phyloP scores from a whole-genome alignment of 2,329 filamentous ascomycete genomes.

The Colletotrichum lentis region DNA sequence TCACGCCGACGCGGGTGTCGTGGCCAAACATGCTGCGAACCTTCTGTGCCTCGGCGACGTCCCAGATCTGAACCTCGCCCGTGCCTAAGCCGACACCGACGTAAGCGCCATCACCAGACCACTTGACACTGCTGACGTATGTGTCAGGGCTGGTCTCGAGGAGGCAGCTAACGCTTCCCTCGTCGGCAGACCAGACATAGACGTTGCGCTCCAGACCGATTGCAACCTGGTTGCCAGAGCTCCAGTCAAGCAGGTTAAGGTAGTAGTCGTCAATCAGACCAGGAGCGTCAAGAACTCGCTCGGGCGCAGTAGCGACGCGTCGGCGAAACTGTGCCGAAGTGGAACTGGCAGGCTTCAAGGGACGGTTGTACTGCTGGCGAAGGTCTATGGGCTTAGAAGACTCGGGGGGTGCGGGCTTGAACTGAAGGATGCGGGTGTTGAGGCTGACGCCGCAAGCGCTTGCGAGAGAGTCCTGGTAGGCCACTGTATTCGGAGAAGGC shows the following conservation, averaged over 20 bases:
- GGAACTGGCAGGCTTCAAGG: conserved; percentile 79
- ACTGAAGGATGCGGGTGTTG: conserved; percentile 94
- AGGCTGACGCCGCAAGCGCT: conserved; percentile 91
- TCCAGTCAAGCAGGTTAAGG: conserved; percentile 98
- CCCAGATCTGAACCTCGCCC: conserved; percentile 99
- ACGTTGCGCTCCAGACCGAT: conserved; percentile 97
- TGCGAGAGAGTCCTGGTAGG: conserved; percentile 91
- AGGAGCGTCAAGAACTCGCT: conserved; percentile 94
- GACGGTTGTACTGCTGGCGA: conserved; percentile 96
- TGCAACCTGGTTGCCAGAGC: conserved; percentile 94
- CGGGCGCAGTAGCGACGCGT: conserved; percentile 91
- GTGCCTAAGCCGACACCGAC: conserved; percentile 94
- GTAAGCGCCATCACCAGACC: conserved; percentile 96
- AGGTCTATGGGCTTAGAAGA: conserved; percentile 98
- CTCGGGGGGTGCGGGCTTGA: conserved; percentile 98
- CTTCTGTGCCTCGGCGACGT: conserved; percentile 93
- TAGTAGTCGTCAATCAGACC: conserved; percentile 99
- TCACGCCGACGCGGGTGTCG: conserved; percentile 94
- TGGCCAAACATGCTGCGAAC: conserved; percentile 99
- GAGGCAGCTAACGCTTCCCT: conserved; percentile 86
- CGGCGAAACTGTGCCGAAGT: conserved; percentile 87
- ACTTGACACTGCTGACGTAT: conserved; percentile 98
- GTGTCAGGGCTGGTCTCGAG: conserved; percentile 89
- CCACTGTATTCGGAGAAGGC: conserved; percentile 84
- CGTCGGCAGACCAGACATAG: conserved; percentile 98